Conservation (phyloP, 345 rosid species). For the Citrus unshiu region DNA sequence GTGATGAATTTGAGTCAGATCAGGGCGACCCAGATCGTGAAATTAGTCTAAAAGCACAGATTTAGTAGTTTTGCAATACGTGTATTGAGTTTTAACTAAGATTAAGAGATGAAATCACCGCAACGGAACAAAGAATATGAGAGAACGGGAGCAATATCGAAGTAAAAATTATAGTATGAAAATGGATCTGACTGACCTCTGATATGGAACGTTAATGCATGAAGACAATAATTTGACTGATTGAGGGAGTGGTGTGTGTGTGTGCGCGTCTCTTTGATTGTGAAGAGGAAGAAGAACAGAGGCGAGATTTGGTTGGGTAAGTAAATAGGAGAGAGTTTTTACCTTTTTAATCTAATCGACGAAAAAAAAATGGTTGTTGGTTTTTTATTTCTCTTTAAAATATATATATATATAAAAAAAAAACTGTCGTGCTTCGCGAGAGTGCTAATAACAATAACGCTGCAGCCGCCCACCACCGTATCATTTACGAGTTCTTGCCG, state of each 20-base stretch:
- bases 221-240: background rate
- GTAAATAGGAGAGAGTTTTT: background rate
- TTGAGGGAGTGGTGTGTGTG: no score
- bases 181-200: constrained; percentile 14
- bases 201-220: background rate
- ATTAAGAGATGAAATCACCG: background rate
- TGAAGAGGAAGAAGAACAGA: background rate
- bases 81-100: background rate
- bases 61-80: background rate
- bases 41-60: constrained; percentile 11
- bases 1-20: constrained; percentile 32
- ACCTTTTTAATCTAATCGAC: background rate
- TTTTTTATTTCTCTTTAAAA: no score
- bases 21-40: constrained; percentile 41
- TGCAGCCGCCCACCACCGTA: background rate
- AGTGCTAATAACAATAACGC: background rate
- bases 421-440: background rate
- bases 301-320: background rate
- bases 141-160: background rate
- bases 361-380: no score
- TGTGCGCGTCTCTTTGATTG: no score
- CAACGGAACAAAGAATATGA: background rate
- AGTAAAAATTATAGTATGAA: background rate
- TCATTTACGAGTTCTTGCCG: background rate
- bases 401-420: no score